A percentile compares a stretch with the other conserved stretches of the same genome.
Conservation (phyloP, 139 green algal species). For the Haematococcus sp. region DNA sequence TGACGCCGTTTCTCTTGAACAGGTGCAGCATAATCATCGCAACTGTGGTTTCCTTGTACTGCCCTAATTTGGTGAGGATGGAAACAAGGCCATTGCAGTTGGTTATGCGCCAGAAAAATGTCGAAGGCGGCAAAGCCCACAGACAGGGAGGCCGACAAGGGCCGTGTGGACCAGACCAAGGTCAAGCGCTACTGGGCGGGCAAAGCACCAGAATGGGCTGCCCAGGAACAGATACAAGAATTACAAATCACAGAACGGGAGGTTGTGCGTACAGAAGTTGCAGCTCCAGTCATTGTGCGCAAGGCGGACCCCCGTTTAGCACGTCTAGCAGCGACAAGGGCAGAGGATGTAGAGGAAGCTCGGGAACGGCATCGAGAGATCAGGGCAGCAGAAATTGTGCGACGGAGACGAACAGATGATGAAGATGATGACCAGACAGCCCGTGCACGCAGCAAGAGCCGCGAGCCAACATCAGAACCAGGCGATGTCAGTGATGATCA, state of each 20-base stretch:
- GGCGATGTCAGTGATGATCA: slow-evolving; percentile 9
- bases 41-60: too few relatives aligned
- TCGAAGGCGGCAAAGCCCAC: neutral
- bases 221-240: slow-evolving; percentile 24
- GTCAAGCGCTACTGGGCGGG: slow-evolving; percentile 88
- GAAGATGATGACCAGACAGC: slow-evolving; percentile 16
- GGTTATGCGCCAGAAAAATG: too few relatives aligned
- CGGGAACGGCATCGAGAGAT: slow-evolving; percentile 32
- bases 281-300: slow-evolving; percentile 63
- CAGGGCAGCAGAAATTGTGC: slow-evolving; percentile 46
- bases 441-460: slow-evolving; percentile 14
- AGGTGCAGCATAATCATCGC: too few relatives aligned
- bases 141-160: slow-evolving; percentile 34
- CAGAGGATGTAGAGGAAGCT: slow-evolving; percentile 38
- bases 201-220: slow-evolving; percentile 78
- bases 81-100: too few relatives aligned
- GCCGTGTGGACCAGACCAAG: slow-evolving; percentile 65
- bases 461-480: too few relatives aligned
- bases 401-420: slow-evolving; percentile 18
- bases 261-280: slow-evolving; percentile 49
- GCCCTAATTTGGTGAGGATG: too few relatives aligned
- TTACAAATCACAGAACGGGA: slow-evolving; percentile 8
- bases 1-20: too few relatives aligned
- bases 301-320: slow-evolving; percentile 56
- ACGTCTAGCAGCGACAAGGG: slow-evolving; percentile 37